Evolutionary conservation across 768 basidiomycete genomes (phyloP).

Genomic region (Gyrodon lividus): DNA sequence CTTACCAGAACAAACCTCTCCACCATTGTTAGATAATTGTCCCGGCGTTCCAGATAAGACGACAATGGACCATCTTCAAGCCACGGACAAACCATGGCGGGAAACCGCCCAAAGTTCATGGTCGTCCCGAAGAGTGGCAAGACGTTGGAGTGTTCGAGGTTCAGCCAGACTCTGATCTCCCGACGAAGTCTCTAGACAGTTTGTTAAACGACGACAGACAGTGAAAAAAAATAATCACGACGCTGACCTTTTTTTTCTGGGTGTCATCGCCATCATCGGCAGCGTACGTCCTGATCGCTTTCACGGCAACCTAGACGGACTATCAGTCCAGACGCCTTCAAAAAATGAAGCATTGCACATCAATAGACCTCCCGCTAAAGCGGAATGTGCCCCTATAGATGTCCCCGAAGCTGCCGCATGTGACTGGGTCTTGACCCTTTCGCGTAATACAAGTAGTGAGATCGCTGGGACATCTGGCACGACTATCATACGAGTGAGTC

Average conservation of each 20-base stretch:
- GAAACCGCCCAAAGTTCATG: constrained; percentile 28
- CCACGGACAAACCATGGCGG: constrained; percentile 37
- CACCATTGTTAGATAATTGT: constrained; percentile 11
- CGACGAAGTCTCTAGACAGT: constrained; percentile 23
- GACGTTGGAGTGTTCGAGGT: constrained; percentile 29
- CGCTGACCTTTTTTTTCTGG: constrained; percentile 14
- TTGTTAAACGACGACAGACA: neutral
- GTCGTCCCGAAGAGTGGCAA: constrained; percentile 31
- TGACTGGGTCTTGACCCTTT: constrained; percentile 13
- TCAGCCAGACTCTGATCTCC: constrained; percentile 32
- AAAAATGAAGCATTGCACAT: constrained; percentile 1
- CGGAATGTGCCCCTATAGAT: constrained; percentile 19
- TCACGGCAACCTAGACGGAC: constrained; percentile 20
- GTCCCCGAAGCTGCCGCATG: constrained; percentile 19
- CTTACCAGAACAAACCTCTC: constrained; percentile 19
- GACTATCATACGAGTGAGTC: constrained; percentile 8
- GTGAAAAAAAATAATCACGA: rapidly evolving
- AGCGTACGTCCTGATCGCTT: constrained; percentile 24
- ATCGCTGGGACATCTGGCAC: constrained; percentile 7
- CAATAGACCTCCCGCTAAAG: constrained; percentile 10
- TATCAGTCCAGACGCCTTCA: neutral
- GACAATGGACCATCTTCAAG: constrained; percentile 28
- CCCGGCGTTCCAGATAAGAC: constrained; percentile 19
- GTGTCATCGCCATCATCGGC: constrained; percentile 13
- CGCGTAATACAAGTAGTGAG: constrained; percentile 12